Evolutionary conservation across 2,329 filamentous ascomycete genomes (phyloP), one percentile per base, ranked within the genome.

Genomic region (Hymenoscyphus occultus): DNA sequence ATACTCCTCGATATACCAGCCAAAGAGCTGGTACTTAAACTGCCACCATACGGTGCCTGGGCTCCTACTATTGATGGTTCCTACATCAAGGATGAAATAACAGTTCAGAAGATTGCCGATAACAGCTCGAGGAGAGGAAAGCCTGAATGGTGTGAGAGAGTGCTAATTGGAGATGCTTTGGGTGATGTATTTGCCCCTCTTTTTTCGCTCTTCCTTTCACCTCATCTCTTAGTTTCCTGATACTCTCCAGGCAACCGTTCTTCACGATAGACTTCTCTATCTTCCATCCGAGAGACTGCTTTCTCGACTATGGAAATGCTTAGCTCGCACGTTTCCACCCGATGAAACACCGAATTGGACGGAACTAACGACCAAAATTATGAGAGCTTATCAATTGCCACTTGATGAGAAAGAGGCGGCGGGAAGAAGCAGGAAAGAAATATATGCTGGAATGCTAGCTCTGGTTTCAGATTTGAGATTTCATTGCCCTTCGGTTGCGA

Each of bases 391-490:
- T 19, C 45, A 51, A 0, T 19, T 32, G 3, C 39, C 45, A 12
- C 14, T 28, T 4, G n/a, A 9, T 6, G 48, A 28, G 2, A 13
- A 16, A n/a, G 32, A 9, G 39, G 19, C 14, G 19, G 39, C 1
- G 39, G 14, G 2, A 5, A 61, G 2, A 56, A 5, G 22, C 45
- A 13, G 28, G 31, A 45, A 65, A n/a, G 39, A 64, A 22, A 45
- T 67, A 14, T 70, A 67, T 35, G 39, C 48, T 3, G 58, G 64
- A 7, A 40, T 68, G 4, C 42, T 68, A 31, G 51, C 63, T 5
- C 22, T 70, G 5, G 42, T 48, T 6, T 63, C 65, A 22, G 68
- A 70, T 61, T 28, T 70, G 13, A 63, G 68, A 12, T 70, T 70
- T 14, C 60, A 68, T 42, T 57, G 67, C 9, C 64, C 65, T 16